Evolutionary conservation across 495 filamentous ascomycete genomes (phyloP), one percentile per base, ranked within the genome.

Genomic region (Podospora fimiseda): DNA sequence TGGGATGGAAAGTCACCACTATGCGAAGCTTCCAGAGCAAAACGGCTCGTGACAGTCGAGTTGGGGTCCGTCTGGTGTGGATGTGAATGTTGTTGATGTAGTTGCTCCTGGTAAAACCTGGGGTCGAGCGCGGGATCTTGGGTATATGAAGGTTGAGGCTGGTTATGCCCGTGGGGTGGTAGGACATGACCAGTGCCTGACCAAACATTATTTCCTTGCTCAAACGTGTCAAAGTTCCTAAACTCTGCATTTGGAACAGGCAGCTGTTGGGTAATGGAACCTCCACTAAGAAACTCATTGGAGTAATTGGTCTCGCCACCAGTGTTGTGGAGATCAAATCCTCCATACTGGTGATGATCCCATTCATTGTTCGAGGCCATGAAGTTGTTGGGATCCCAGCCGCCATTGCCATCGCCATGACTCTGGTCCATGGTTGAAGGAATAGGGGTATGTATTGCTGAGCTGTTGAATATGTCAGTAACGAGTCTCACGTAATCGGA

Each of bases 341-440:
- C 38, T 11, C 59, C 40, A 16, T 23, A 33, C 20, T 60, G 60
- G 44, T 62, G 61, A 22, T 65, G 64, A 6, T 59, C 60, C 64
- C 64, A 67, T 14, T 49, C 15, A 13, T 56, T 50, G 14, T 36
- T 19, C 27, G 42, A 16, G 48, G 21, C 3, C 23, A 47, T 47
- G 14, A 59, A 64, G 48, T 21, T 50, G 39, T 33, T 62, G 4
- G 61, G 43, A 22, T 62, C 62, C 64, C 64, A 67, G 30, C 54
- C 52, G 19, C 51, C 50, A 20, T 60, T 49, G 33, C 42, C 52
- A 45, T 64, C 59, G 43, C 38, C 50, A 49, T 64, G 61, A 45
- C 38, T 39, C 39, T 60, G 59, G 16, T 66, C 63, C 63, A 66
- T 66, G 52, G 21, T 15, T 8, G 30, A 15, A 37, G 30, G n/a